Evolutionary conservation across 371 early-diverging fungal genomes (phyloP).

Genomic region (Umbelopsis sp.): DNA sequence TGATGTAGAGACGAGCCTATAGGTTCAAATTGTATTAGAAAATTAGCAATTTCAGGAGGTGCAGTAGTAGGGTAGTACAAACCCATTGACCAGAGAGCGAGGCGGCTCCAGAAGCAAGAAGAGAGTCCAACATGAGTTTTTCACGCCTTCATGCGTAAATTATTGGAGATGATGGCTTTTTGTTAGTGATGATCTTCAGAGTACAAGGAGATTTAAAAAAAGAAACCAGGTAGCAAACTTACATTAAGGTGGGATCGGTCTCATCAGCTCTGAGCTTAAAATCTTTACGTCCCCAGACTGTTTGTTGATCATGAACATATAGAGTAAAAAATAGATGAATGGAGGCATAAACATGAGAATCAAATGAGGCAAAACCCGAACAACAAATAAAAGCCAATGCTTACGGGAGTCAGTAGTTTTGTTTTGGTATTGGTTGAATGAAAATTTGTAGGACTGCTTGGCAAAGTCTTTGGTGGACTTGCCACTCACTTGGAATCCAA

Average conservation of each 20-base stretch:
- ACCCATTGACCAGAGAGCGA: slow-evolving; percentile 53
- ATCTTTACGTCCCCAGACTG: slow-evolving; percentile 45
- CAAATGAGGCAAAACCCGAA: not conserved
- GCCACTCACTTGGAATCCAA: slow-evolving; percentile 54
- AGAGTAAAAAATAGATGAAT: not conserved
- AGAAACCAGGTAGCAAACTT: slow-evolving; percentile 17
- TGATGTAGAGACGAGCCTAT: slow-evolving; percentile 47
- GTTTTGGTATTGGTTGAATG: slow-evolving; percentile 46
- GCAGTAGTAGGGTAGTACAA: not conserved
- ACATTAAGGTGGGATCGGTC: slow-evolving; percentile 55
- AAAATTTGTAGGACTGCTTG: slow-evolving; percentile 58
- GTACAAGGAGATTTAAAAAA: not conserved
- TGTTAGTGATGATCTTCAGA: not conserved
- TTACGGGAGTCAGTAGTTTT: slow-evolving; percentile 26
- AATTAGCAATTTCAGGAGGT: too few species aligned
- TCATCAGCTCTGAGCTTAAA: slow-evolving; percentile 57
- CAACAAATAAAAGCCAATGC: not conserved
- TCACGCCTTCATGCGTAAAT: slow-evolving; percentile 41
- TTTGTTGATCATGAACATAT: not conserved
- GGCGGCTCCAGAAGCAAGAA: slow-evolving; percentile 57
- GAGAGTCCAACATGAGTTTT: slow-evolving; percentile 49
- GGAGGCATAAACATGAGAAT: not conserved
- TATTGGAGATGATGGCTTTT: not conserved
- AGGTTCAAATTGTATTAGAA: not conserved
- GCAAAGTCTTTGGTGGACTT: slow-evolving; percentile 61